Percentiles rank a stretch among this genome's conserved stretches.
phyloP scores from a whole-genome alignment of 306 rosid genomes.

The Mimosa bimucronata region DNA sequence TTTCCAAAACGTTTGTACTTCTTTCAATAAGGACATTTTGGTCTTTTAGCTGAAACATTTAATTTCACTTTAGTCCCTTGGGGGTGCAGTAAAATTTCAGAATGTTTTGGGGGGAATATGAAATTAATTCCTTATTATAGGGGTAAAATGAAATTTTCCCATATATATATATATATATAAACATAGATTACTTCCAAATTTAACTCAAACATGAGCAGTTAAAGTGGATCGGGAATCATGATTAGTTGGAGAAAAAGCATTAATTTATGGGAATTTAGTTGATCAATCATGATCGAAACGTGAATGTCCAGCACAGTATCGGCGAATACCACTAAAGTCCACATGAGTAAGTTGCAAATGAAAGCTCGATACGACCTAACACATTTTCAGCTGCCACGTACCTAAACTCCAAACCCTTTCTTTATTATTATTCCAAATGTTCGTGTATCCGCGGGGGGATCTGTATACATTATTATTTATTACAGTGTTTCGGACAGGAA shows the following conservation, averaged over 20 bases:
- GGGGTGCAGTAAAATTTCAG: no score
- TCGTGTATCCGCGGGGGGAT: not conserved
- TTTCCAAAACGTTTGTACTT: no score
- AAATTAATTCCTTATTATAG: no score
- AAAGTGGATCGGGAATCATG: conserved; percentile 18
- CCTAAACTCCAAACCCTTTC: conserved; percentile 11
- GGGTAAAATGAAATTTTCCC: no score
- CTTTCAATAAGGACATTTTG: no score
- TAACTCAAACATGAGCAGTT: not conserved
- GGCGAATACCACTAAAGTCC: not conserved
- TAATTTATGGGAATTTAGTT: conserved; percentile 21
- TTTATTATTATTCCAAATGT: not conserved
- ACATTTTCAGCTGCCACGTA: conserved; percentile 11
- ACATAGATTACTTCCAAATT: not conserved
- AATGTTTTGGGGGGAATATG: no score
- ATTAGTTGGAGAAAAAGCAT: conserved; percentile 6
- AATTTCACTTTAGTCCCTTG: no score
- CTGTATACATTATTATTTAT: no score
- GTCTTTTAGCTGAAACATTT: no score
- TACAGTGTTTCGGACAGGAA: conserved; percentile 34
- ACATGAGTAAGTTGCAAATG: conserved; percentile 39
- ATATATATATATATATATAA: not conserved
- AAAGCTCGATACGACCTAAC: conserved; percentile 55
- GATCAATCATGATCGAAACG: conserved; percentile 17
- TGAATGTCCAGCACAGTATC: conserved; percentile 23